Evolutionary conservation across 106 monocot species (phyloP), one percentile per base, ranked within the genome.

Genomic region (Gastrodia elata): DNA sequence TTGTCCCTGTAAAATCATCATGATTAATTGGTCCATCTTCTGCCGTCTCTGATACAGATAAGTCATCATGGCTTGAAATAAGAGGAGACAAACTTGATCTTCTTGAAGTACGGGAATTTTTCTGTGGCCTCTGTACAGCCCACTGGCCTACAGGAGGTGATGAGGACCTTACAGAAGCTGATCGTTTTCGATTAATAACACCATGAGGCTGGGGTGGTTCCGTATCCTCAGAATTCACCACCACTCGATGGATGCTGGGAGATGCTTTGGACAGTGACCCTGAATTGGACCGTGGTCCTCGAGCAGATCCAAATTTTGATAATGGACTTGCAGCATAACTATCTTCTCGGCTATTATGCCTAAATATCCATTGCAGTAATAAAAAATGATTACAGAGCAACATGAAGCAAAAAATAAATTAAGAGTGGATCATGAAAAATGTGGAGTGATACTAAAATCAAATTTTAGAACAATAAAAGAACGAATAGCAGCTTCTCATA

Each of bases 131-230:
- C 64, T 86, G 89, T 40, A 74, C 84, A 64, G 37, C 86, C 87
- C 86, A 87, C 49, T 86, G 80, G 44, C 70, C 69, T 56, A 83
- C 83, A 55, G 90, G 84, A 25, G 89, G 81, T 40, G 89, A 81
- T 71, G 81, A 65, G 57, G 84, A 77, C n/a, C 68, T 77, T 38
- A 35, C 55, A 75, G 79, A 65, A 38, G 71, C 61, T 25, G 80
- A 55, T 9, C 90, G 81, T 77, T 90, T 90, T 58, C 74, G 75
- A 75, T 82, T 84, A 69, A 69, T 58, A 27, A 71, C n/a, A 34
- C 83, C 81, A 74, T 41, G 41, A 71, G 69, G 32, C 32, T 77
- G 80, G 68, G 82, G 55, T 46, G 68, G 79, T 36, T 87, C 89
- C 78, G 73, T 74, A 33, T 79, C 81, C 77, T 90, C 87, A 76